Conservation (phyloP, 2,329 filamentous ascomycete species). For the Trichoderma atrobrunneum region DNA sequence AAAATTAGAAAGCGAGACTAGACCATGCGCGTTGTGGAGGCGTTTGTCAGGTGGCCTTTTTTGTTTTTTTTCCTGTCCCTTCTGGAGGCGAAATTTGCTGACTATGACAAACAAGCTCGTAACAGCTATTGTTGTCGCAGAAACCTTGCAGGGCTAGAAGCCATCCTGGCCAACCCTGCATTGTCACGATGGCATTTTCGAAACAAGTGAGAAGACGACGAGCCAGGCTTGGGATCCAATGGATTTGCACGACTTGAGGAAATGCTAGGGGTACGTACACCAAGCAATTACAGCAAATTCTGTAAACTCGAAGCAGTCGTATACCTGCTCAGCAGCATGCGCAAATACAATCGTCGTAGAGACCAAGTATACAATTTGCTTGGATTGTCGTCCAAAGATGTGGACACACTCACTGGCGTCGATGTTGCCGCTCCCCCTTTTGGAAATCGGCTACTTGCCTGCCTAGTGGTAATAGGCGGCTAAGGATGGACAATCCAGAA, state of each 20-base stretch:
- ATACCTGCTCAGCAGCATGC: background rate
- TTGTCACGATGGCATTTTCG: conserved; percentile 16
- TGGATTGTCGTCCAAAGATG: background rate
- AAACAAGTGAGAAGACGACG: background rate
- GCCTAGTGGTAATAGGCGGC: background rate
- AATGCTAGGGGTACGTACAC: background rate
- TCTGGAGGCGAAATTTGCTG: conserved; percentile 14
- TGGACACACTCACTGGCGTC: background rate
- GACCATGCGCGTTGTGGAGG: conserved; percentile 14
- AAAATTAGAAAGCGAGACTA: conserved; percentile 8
- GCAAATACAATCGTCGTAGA: background rate
- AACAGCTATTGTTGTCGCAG: background rate
- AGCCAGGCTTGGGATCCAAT: background rate
- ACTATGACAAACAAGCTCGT: conserved; percentile 11
- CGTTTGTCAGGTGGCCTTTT: conserved; percentile 18
- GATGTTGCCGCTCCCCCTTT: background rate
- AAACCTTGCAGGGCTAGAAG: background rate
- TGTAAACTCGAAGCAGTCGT: background rate
- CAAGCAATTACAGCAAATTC: background rate
- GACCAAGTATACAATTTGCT: background rate
- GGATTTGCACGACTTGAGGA: background rate
- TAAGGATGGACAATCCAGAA: background rate
- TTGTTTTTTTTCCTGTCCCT: background rate
- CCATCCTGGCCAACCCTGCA: conserved; percentile 4
- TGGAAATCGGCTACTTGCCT: background rate